phyloP scores from a whole-genome alignment of 495 filamentous ascomycete genomes.

The Penicillium dipodomyicola region DNA sequence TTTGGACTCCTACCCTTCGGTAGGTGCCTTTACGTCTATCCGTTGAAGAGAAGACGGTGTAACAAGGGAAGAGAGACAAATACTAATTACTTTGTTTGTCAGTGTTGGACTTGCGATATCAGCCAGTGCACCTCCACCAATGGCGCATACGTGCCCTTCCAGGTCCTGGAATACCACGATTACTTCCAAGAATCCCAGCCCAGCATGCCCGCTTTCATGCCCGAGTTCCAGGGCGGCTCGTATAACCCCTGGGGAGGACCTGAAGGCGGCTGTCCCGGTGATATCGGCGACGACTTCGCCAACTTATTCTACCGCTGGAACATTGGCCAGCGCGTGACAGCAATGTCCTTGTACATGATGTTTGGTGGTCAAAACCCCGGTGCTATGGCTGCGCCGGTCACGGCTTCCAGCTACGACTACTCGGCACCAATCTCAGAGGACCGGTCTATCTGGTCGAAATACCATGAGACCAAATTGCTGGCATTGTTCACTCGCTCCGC shows the following conservation, averaged over 20 bases:
- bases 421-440: constrained; percentile 58
- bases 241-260: constrained; percentile 63
- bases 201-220: constrained; percentile 56
- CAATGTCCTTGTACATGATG: constrained; percentile 58
- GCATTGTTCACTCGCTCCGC: constrained; percentile 55
- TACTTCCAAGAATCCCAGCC: constrained; percentile 53
- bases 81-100: not conserved
- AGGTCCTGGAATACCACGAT: constrained; percentile 51
- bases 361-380: constrained; percentile 62
- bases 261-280: constrained; percentile 48
- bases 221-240: constrained; percentile 63
- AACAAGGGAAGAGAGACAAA: not conserved
- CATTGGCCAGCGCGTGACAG: constrained; percentile 53
- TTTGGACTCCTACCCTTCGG: constrained; percentile 57
- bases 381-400: constrained; percentile 45
- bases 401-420: constrained; percentile 58
- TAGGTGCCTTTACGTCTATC: constrained; percentile 7
- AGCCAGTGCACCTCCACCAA: constrained; percentile 56
- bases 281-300: constrained; percentile 51
- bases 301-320: constrained; percentile 60
- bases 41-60: not conserved
- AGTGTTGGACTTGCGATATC: constrained; percentile 59
- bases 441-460: constrained; percentile 56
- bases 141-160: constrained; percentile 53
- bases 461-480: constrained; percentile 59